These are phyloP conservation scores for Hyaloperonospora arabidopsidis DNA, from an alignment of 352 stramenopile species.

Conservation along the genomic window DNA sequence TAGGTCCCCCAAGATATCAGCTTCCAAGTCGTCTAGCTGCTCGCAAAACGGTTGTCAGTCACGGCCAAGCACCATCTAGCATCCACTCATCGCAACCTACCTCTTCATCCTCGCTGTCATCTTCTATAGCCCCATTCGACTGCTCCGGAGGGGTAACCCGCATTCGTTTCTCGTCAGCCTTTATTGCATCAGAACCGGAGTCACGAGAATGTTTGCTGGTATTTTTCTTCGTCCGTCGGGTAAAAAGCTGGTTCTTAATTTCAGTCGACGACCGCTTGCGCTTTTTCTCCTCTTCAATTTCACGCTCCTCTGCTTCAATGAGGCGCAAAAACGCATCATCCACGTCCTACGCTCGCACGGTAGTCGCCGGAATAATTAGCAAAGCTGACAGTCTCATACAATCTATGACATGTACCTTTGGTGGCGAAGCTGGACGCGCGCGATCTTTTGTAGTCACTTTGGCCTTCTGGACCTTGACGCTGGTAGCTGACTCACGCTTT, in stretches of 20 bases:
- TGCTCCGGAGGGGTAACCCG: slow-evolving; percentile 9
- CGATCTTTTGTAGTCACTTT: slow-evolving; percentile 23
- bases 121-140: slow-evolving; percentile 16
- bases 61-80: slow-evolving; percentile 2
- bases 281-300: slow-evolving; percentile 50
- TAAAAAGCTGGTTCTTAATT: slow-evolving; percentile 52
- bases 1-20: slow-evolving; percentile 60
- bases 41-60: not conserved
- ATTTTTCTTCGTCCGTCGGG: slow-evolving; percentile 33
- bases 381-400: not conserved
- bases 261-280: slow-evolving; percentile 42
- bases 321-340: slow-evolving; percentile 70
- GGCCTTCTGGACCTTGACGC: slow-evolving; percentile 10
- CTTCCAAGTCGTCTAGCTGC: slow-evolving; percentile 70
- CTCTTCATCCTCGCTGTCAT: slow-evolving; percentile 34
- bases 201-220: slow-evolving; percentile 19
- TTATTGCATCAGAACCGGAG: slow-evolving; percentile 4
- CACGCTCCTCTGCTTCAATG: slow-evolving; percentile 69
- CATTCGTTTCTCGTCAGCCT: slow-evolving; percentile 21
- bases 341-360: slow-evolving; percentile 39
- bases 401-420: slow-evolving; percentile 18
- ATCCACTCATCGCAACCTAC: slow-evolving; percentile 21
- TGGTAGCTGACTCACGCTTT: slow-evolving; percentile 18
- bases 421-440: slow-evolving; percentile 11
- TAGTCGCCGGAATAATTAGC: slow-evolving; percentile 5